A percentile compares a stretch with the other conserved stretches of the same genome.
Evolutionary conservation across 805 yeast species (phyloP).

Genomic region (Sungouiozyma intestinalis): DNA sequence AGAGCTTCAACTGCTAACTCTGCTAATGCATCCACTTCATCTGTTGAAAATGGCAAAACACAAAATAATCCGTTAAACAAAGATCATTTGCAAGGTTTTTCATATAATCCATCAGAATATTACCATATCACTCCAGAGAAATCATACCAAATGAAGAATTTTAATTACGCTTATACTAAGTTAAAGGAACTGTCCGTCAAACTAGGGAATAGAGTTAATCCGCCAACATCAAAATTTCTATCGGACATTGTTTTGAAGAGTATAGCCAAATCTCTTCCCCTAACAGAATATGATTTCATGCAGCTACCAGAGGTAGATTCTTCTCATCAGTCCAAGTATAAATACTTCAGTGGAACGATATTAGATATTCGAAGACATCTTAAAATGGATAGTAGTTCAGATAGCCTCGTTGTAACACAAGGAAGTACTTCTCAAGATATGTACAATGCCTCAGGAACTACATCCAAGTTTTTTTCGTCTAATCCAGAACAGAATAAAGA

Average conservation of each 20-base stretch:
- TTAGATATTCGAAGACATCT: conserved; percentile 13
- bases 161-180: conserved; percentile 17
- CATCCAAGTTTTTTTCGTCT: conserved; percentile 14
- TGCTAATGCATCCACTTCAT: neutral
- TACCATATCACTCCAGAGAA: neutral
- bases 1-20: conserved; percentile 11
- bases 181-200: conserved; percentile 16
- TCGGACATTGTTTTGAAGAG: conserved; percentile 19
- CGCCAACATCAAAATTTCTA: conserved; percentile 17
- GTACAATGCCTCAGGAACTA: conserved; percentile 4
- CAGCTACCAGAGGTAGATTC: conserved; percentile 13
- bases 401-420: conserved; percentile 8
- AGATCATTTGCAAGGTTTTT: neutral
- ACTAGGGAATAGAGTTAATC: conserved; percentile 15
- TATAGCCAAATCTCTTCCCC: conserved; percentile 20
- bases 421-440: conserved; percentile 11
- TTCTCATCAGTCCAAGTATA: conserved; percentile 14
- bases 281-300: conserved; percentile 17
- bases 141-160: conserved; percentile 12
- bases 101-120: neutral
- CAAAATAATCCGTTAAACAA: neutral
- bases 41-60: neutral
- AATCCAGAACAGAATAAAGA: conserved; percentile 9
- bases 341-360: conserved; percentile 15
- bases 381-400: neutral